Evolutionary conservation across 1,284 basidiomycete species (phyloP).

Genomic region (Heterobasidion occidentale): DNA sequence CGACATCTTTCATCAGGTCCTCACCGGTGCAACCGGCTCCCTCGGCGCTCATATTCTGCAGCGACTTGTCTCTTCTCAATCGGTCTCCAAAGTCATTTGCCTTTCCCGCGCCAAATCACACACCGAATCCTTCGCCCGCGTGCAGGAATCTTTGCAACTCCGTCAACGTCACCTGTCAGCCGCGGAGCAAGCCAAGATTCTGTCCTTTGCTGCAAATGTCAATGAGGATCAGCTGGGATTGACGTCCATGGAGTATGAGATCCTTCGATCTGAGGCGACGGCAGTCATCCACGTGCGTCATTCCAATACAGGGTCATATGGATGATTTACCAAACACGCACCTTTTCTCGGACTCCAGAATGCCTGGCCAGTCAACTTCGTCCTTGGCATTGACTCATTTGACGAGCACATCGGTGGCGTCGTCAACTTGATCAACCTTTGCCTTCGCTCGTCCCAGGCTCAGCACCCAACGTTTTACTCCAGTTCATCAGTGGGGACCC

Average conservation of each 20-base stretch:
- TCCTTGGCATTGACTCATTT: conserved; percentile 36
- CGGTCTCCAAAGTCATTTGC: conserved; percentile 39
- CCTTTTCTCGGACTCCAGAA: conserved; percentile 19
- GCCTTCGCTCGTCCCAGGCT: conserved; percentile 33
- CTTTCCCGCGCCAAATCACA: conserved; percentile 41
- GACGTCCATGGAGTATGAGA: conserved; percentile 1
- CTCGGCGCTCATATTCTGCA: conserved; percentile 53
- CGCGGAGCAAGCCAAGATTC: background rate
- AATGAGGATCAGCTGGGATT: background rate
- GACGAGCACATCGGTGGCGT: conserved; percentile 44
- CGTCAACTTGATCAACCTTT: conserved; percentile 45
- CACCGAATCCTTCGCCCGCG: conserved; percentile 26
- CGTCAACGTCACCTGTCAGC: conserved; percentile 5
- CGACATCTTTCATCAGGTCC: conserved; percentile 17
- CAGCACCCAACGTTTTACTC: conserved; percentile 11
- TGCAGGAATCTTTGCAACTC: conserved; percentile 25
- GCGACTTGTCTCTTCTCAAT: conserved; percentile 28
- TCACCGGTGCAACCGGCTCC: conserved; percentile 57
- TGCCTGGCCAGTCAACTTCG: conserved; percentile 43
- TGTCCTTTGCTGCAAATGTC: background rate
- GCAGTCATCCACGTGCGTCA: conserved; percentile 39
- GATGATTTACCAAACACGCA: background rate
- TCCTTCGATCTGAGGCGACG: conserved; percentile 29
- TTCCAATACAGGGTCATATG: background rate
- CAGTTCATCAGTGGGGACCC: background rate